Evolutionary conservation across 306 rosid species (phyloP), one percentile per base, ranked within the genome.

Genomic region (Amphicarpaea edgeworthii): DNA sequence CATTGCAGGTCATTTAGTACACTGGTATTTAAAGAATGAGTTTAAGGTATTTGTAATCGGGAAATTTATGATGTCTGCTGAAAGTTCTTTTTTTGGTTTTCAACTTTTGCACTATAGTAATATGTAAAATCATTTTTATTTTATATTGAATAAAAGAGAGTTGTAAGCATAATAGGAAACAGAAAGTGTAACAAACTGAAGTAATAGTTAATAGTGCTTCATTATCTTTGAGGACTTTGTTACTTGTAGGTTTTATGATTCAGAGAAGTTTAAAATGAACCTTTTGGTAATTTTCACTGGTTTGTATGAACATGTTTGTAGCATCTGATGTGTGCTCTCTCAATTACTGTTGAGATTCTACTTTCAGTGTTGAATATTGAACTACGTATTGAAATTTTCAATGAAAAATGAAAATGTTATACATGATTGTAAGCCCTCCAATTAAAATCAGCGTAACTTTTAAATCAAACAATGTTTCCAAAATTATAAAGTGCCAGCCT

Each of bases 1-100:
- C 75, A 55, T 54, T 69, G n/a, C 75, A 28, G 61, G 38, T 61
- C 68, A 73, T 24, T 73, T 8, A 68, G 10, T 65, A 24, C 66
- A 82, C 37, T 17, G 43, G 30, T 24, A 71, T 15, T 61, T 43
- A 15, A 11, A 47, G 69, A 40, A 38, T 43, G 61, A 63, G 73
- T 55, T 40, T 10, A 57, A 57, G 38, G 68, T 53, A 76, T 58
- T 68, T 46, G 64, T 68, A 49, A 34, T 53, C 66, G 19, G 68
- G 42, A 49, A 67, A 62, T 41, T 26, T 58, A 19, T 66, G 41
- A 46, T 63, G 12, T 72, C 61, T n/a, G 51, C 61, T 16, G 47
- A 78, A 21, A 20, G 21, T 15, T n/a, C 12, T 72, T 59, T 4
- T 73, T 14, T 28, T 28, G n/a, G 28, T 66, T 23, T 47, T 47